Evolutionary conservation across 2,329 filamentous ascomycete species (phyloP).

Genomic region (Penicillium sp.): DNA sequence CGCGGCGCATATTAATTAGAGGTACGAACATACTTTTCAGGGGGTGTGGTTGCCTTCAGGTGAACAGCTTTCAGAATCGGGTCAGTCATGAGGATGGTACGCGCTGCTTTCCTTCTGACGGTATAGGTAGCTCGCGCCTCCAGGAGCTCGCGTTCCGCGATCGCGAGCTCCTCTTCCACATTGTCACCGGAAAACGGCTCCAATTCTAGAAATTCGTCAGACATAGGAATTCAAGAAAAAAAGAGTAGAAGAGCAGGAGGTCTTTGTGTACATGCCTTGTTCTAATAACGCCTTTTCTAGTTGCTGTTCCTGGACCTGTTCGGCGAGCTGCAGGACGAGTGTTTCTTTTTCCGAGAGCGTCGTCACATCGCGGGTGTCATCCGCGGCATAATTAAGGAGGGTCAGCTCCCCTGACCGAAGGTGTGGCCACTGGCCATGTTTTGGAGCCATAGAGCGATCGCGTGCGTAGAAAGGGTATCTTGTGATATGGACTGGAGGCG

Average conservation of each 20-base stretch:
- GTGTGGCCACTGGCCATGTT: conserved; percentile 31
- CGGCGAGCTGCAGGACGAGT: conserved; percentile 67
- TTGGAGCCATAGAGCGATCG: conserved; percentile 38
- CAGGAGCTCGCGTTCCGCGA: conserved; percentile 65
- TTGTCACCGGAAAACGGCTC: conserved; percentile 50
- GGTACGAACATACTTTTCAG: conserved; percentile 61
- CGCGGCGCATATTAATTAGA: neutral
- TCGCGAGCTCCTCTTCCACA: conserved; percentile 51
- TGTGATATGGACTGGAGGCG: conserved; percentile 29
- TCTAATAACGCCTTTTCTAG: conserved; percentile 69
- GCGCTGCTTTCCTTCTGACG: conserved; percentile 67
- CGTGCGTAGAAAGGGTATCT: conserved; percentile 26
- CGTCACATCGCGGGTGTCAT: conserved; percentile 49
- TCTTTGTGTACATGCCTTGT: conserved; percentile 31
- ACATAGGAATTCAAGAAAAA: neutral
- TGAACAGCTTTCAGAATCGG: conserved; percentile 79
- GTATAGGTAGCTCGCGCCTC: conserved; percentile 69
- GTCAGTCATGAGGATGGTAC: conserved; percentile 69
- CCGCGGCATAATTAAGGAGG: conserved; percentile 44
- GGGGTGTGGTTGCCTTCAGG: conserved; percentile 61
- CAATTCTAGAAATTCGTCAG: conserved; percentile 24
- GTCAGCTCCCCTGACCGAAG: conserved; percentile 35
- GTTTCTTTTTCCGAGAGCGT: conserved; percentile 67
- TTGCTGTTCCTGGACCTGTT: conserved; percentile 68
- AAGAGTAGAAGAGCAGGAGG: neutral